A percentile compares a stretch with the other conserved stretches of the same genome.
phyloP scores from a whole-genome alignment of 371 early-diverging fungal species.

The Syncephalis plumigaleata region DNA sequence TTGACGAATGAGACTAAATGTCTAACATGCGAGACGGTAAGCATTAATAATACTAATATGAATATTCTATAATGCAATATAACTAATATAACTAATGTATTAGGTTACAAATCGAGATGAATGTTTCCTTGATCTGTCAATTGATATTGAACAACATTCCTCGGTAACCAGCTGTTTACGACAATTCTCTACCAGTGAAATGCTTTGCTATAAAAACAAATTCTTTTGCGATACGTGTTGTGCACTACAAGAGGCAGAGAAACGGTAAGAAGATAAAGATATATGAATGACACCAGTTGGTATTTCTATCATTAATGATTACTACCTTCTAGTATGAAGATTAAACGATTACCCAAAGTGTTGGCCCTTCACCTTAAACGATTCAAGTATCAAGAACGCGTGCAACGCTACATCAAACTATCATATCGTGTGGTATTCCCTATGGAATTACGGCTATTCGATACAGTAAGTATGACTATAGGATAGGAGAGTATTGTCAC shows the following conservation, averaged over 20 bases:
- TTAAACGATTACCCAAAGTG: constrained; percentile 82
- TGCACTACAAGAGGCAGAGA: constrained; percentile 91
- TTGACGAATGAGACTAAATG: constrained; percentile 93
- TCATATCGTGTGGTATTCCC: constrained; percentile 91
- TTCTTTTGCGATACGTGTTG: constrained; percentile 91
- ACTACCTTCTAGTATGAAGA: constrained; percentile 59
- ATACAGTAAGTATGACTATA: constrained; percentile 43
- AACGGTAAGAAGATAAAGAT: constrained; percentile 31
- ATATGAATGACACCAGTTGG: neutral
- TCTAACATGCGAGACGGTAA: constrained; percentile 83
- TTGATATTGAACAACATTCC: constrained; percentile 90
- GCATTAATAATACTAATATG: constrained; percentile 1
- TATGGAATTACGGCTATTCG: constrained; percentile 78
- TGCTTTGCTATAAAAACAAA: constrained; percentile 86
- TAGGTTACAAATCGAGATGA: constrained; percentile 88
- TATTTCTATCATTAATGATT: neutral
- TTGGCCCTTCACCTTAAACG: constrained; percentile 90
- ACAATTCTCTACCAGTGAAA: constrained; percentile 88
- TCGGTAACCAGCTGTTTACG: constrained; percentile 82
- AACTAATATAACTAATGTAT: constrained; percentile 1
- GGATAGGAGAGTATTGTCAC: neutral
- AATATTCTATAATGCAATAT: neutral
- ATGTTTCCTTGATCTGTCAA: constrained; percentile 84
- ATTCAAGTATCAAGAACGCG: constrained; percentile 88
- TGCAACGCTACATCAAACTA: constrained; percentile 80